Conservation (phyloP, 495 filamentous ascomycete genomes). For the Penicillium desertorum region DNA sequence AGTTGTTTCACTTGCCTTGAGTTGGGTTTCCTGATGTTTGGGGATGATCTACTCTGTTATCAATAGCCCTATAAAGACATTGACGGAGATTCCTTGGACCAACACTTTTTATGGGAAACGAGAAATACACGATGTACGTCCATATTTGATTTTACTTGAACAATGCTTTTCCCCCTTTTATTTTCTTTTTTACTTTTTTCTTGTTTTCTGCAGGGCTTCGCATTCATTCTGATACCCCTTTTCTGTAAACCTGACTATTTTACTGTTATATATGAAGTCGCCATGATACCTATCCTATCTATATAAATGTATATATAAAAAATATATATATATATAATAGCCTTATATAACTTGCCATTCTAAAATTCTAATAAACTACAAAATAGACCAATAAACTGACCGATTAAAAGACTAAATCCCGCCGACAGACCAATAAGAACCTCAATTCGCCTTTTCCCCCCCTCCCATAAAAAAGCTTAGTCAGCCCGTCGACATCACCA, state of each 20-base stretch:
- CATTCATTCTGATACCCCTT: constrained; percentile 1
- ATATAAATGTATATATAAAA: too few species aligned
- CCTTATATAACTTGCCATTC: neutral
- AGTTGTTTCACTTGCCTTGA: constrained; percentile 63
- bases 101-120: constrained; percentile 25
- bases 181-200: constrained; percentile 1
- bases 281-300: neutral
- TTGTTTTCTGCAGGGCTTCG: constrained; percentile 1
- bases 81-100: neutral
- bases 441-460: too few species aligned
- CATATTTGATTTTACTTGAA: constrained; percentile 10
- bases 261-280: neutral
- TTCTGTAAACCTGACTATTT: neutral
- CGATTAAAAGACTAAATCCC: too few species aligned
- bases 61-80: neutral
- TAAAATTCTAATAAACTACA: neutral
- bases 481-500: constrained; percentile 9
- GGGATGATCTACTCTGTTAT: neutral
- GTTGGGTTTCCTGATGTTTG: neutral
- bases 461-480: too few species aligned
- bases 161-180: neutral
- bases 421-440: too few species aligned
- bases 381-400: too few species aligned
- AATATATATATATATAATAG: neutral
- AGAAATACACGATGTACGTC: constrained; percentile 32